Conservation (phyloP, 306 rosid genomes). For the Arachis stenosperma region DNA sequence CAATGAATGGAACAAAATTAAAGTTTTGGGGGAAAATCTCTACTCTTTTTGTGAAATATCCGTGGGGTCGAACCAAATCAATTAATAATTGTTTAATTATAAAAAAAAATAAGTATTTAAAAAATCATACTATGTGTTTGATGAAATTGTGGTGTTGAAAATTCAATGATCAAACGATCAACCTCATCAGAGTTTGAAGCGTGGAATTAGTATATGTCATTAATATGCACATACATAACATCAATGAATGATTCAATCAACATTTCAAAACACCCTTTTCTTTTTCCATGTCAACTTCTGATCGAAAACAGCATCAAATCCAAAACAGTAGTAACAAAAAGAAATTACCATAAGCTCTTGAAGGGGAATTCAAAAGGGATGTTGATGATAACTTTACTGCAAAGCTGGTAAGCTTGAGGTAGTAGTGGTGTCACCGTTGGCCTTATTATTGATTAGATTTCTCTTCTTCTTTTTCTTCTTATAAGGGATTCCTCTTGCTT, state of each 20-base stretch:
- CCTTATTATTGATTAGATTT: conserved; percentile 24
- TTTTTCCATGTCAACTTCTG: conserved; percentile 20
- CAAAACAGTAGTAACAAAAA: neutral
- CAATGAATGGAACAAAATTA: too few relatives aligned
- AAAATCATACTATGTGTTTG: conserved; percentile 14
- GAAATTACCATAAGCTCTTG: conserved; percentile 43
- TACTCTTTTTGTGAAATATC: too few relatives aligned
- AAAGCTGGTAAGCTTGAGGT: conserved; percentile 46
- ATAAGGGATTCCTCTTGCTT: conserved; percentile 87
- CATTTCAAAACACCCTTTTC: neutral
- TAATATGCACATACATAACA: neutral
- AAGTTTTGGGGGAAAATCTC: too few relatives aligned
- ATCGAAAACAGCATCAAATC: conserved; percentile 16
- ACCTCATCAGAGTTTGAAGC: conserved; percentile 7
- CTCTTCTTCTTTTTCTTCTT: conserved; percentile 83
- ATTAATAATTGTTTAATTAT: too few relatives aligned
- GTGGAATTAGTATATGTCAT: conserved; percentile 18
- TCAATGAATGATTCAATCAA: neutral
- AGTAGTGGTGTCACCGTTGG: conserved; percentile 27
- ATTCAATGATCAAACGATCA: conserved; percentile 19
- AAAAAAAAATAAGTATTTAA: too few relatives aligned
- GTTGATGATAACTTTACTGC: conserved; percentile 30
- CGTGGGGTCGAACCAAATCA: too few relatives aligned
- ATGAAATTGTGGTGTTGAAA: conserved; percentile 24
- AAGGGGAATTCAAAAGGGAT: conserved; percentile 31